Conservation (phyloP, 2,329 filamentous ascomycete species). For the Clarireedia paspali region DNA sequence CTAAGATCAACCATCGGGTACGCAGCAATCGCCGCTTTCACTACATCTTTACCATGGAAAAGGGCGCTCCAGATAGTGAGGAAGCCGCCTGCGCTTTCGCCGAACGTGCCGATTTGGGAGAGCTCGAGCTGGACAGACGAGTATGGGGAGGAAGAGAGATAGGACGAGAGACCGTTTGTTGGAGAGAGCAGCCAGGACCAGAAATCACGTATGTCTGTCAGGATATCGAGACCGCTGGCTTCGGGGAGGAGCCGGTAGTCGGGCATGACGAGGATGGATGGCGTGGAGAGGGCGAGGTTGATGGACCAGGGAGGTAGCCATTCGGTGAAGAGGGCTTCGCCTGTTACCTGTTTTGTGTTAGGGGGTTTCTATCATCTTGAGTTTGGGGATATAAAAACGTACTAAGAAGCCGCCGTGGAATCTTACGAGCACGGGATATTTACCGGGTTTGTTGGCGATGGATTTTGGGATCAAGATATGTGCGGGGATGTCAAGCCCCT, state of each 20-base stretch:
- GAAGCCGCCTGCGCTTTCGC: constrained; percentile 12
- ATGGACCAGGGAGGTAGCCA: background rate
- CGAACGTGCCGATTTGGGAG: background rate
- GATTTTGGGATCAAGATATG: constrained; percentile 11
- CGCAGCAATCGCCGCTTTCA: background rate
- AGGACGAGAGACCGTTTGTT: too few species aligned
- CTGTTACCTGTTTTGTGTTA: background rate
- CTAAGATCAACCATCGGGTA: background rate
- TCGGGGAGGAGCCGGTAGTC: constrained; percentile 47
- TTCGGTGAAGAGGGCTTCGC: background rate
- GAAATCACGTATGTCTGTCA: constrained; percentile 39
- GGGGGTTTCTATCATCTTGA: background rate
- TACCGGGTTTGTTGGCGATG: background rate
- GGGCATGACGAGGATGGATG: constrained; percentile 37
- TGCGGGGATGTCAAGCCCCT: background rate
- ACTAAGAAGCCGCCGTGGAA: constrained; percentile 11
- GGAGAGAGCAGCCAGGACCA: constrained; percentile 34
- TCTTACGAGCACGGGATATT: constrained; percentile 8
- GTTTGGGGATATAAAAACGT: background rate
- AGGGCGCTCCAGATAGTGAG: background rate
- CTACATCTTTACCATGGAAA: background rate
- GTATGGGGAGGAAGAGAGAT: too few species aligned
- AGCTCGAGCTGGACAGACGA: too few species aligned
- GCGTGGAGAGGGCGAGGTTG: background rate
- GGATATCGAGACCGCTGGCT: constrained; percentile 36